Evolutionary conservation across 177 flowering plant genomes (phyloP), one percentile per base, ranked within the genome.

Genomic region (Vitis hybrid): DNA sequence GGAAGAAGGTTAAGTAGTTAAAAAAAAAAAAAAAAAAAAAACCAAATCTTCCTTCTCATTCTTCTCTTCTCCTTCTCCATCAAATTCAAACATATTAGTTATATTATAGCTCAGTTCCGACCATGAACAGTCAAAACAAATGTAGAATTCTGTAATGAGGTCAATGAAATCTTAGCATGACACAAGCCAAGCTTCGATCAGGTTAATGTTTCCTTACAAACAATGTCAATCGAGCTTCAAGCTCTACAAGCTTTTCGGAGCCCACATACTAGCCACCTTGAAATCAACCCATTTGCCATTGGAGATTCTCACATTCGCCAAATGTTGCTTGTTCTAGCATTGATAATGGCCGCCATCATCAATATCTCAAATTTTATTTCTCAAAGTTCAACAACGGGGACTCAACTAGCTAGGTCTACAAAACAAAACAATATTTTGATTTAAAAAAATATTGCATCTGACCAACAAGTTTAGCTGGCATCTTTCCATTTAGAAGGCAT

Each of bases 401-500:
- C 15, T 53, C 71, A 20, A 48, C 4, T 11, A 48, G 18, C 9
- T 68, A 57, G 71, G 13, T 45, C 3, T 67, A 67, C 10, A 67
- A 56, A 13, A 61, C 62, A 16, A 26, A 67, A 33, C 61, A 67
- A 45, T 67, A 55, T 13, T 56, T 55, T 33, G 61, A 55, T 4
- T 67, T 55, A 6, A 3, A 67, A 14, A n/a, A 67, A 1, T 20
- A 31, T 67, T n/a, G 4, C n/a, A 7, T 10, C 6, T 15, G 1
- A 33, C 11, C 61, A 56, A 16, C 51, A 18, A 56, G 70, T 67
- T 57, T 50, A 31, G 5, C 31, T 67, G 1, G 61, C 53, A 51
- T 55, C 70, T 49, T 55, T 67, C 70, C 39, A 61, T 50, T 15
- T 70, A 13, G 62, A 63, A 8, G 73, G 55, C 19, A 39, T 55